Evolutionary conservation across 768 basidiomycete species (phyloP).

Genomic region (Termitomyces sp.): DNA sequence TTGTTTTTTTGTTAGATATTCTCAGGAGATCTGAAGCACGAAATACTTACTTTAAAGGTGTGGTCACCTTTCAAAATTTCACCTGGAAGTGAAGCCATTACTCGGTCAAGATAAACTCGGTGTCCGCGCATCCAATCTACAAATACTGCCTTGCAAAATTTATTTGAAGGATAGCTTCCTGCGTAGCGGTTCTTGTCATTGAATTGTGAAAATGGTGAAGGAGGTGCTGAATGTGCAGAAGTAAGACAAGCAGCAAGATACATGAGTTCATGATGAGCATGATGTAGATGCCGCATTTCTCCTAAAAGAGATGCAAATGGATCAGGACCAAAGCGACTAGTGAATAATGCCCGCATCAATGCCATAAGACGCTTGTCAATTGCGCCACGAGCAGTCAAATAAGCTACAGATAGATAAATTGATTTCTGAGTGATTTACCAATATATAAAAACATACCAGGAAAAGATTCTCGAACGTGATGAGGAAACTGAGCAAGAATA

Average conservation of each 20-base stretch:
- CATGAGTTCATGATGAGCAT: constrained; percentile 1
- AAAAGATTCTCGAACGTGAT: no score
- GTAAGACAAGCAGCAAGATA: constrained; percentile 4
- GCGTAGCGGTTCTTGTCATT: not conserved
- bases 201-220: not conserved
- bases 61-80: constrained; percentile 6
- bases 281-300: not conserved
- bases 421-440: no score
- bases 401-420: not conserved
- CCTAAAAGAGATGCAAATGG: not conserved
- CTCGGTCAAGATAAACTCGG: not conserved
- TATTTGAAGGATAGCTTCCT: not conserved
- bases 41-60: constrained; percentile 2
- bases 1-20: not conserved
- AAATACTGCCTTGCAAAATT: not conserved
- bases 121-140: not conserved
- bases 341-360: no score
- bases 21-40: not conserved
- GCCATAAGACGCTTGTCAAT: no score
- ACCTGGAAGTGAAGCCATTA: constrained; percentile 3
- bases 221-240: not conserved
- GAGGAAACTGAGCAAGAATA: no score
- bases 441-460: no score
- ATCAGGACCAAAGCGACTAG: no score
- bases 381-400: no score